Base-by-base conservation (phyloP, 305 asterid species). In the Rubia occidens region DNA sequence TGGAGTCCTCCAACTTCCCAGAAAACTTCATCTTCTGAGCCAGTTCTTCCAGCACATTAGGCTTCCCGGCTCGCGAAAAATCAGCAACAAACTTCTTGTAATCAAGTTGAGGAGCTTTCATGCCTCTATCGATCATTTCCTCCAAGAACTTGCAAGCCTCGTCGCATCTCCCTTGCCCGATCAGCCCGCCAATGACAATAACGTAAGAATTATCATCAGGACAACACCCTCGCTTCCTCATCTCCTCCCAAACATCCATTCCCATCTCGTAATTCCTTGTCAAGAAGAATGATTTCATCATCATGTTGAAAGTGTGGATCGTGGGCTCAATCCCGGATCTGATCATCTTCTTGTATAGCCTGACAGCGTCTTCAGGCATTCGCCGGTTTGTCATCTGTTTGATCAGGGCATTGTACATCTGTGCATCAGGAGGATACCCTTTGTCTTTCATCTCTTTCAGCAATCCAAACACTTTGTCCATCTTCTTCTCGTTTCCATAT, bases 191-290 rank as follows among this genome's bases (percentile, higher is more conserved):
- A 13, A 89, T 84, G 68, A 83, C 67, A 49, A 94, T 80, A 18
- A 80, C 70, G 72, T 89, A 94, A 21, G 95, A 78, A 78, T 90
- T 90, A 26, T 89, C 97, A 78, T 89, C 96, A 1, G 99, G 96
- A 71, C 96, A 94, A 42, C 85, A 84, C 1, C 97, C 96, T 53
- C 75, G 85, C 79, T 73, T 78, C 70, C 77, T 90, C 97, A 93
- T 93, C 85, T 93, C 97, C 74, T 88, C 89, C 98, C 97, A 93
- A 79, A 87, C 89, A 1, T 77, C 87, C 72, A 71, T 78, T 0
- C 86, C 94, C 89, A 83, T 81, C 60, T 94, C 91, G 40, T 81
- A 82, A 70, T 94, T 79, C 71, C 75, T 82, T 0, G 79, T 77
- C 42, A 78, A 61, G 65, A 90, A 91, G 80, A 69, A 89, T 3